Base-by-base conservation (phyloP, 2,329 filamentous ascomycete genomes). In the Ceratocystis huliohia region DNA sequence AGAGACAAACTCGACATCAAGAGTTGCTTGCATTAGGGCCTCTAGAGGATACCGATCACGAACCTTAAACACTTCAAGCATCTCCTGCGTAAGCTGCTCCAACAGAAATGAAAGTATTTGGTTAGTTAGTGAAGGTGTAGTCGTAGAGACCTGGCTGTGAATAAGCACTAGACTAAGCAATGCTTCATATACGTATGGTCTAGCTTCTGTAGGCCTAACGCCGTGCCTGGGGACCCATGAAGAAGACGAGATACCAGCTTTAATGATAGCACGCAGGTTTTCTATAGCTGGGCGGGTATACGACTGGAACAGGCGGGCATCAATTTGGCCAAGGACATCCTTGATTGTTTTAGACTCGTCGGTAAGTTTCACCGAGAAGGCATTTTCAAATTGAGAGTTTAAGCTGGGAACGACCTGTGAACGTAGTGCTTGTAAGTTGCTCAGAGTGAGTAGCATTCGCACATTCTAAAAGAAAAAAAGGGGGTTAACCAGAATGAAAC, bases 1-100 rank as follows among this genome's bases (percentile, higher is more conserved):
- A 0, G 92, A 90, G 67, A 97, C 87, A 73, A 99, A 97, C 76
- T 99, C 94, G 1, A 96, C 92, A 73, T 99, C 94, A 0, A 99
- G 84, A 0, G 94, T 99, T 1, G 95, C 95, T 76, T 99, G 95
- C 87, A 97, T 96, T 63, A 99, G 83, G 5, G 89, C 87, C 4
- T 88, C 81, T 0, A 99, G 84, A 1, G 85, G 82, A 76, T 94
- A 97, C 22, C 79, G 80, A 3, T 80, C 75, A 5, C 87, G 85
- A 45, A 74, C 82, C 80, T 78, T 79, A 80, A 97, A 96, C 0
- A 90, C 87, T 33, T 87, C 83, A 17, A 96, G 85, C n/a, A 97
- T 85, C 69, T 91, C 86, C 5, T 82, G 78, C 10, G 88, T 93
- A 10, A 88, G 83, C 72, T 91, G 85, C 73, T 96, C 91, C 48